Evolutionary conservation across 164 flowering plant species (phyloP), one percentile per base, ranked within the genome.

Genomic region (Paratinospora sagittata): DNA sequence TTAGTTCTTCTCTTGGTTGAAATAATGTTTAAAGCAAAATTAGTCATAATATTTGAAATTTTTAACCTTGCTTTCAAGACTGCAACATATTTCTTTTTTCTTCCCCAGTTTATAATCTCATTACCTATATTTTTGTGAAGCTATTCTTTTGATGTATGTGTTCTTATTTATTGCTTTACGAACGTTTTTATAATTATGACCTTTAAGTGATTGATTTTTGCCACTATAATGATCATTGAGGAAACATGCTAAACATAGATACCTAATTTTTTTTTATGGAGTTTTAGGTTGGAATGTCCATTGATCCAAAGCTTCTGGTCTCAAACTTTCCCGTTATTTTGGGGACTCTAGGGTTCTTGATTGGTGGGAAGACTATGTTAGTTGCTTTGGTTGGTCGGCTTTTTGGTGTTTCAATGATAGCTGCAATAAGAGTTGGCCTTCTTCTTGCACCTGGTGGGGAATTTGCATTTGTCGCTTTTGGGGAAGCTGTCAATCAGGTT

Each of bases 401-500:
- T 68, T 96, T 88, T 83, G 99, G 99, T 39, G 62, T 96, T 80
- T 96, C 99, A 74, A 81, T 82, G 24, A 87, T 96, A 80, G 90
- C 99, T 74, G 97, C 98, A 63, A 76, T 90, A 77, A 87, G 99
- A 83, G 90, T 82, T 77, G 99, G 99, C 69, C 97, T 96, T 76
- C 94, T 96, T 75, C 97, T 96, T 77, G 99, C 99, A 67, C 99
- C 99, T 12, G 99, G 99, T 63, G 99, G 99, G 78, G 99, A 96
- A 75, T 96, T 96, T 81, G 99, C 98, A 67, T 96, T 96, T 82
- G 99, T 96, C 57, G 99, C 99, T 70, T 93, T 96, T 84, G 99
- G 99, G 70, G 99, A 96, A 82, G 99, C 99, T 77, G 99, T 96
- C 71, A 96, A 90, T 82, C 99, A 96, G 99, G 99, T 96, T 69